These are phyloP conservation scores for Zarea fungicola DNA, from an alignment of 2,329 filamentous ascomycete genomes.

Conservation along the genomic window DNA sequence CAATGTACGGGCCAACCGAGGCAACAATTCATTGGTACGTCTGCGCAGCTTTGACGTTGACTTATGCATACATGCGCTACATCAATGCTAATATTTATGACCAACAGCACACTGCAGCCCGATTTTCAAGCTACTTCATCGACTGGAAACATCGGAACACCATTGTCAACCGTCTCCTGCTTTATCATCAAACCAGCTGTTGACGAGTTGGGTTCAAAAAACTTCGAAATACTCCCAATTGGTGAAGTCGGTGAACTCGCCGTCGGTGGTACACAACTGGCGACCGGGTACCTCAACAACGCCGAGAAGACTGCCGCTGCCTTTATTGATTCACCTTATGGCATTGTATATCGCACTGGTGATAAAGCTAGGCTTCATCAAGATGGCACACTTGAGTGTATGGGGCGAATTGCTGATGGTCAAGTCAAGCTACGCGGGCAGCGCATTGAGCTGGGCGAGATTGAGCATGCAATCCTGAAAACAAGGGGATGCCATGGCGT, in stretches of 20 bases:
- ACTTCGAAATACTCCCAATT: slow-evolving; percentile 51
- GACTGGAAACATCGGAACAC: slow-evolving; percentile 67
- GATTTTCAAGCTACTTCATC: slow-evolving; percentile 51
- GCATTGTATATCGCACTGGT: slow-evolving; percentile 74
- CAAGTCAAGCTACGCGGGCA: slow-evolving; percentile 87
- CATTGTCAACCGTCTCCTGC: slow-evolving; percentile 74
- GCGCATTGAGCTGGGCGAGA: slow-evolving; percentile 72
- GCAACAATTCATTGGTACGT: slow-evolving; percentile 76
- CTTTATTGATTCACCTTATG: slow-evolving; percentile 65
- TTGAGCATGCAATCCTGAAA: slow-evolving; percentile 64
- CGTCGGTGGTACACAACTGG: slow-evolving; percentile 74
- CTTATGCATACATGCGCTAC: neutral
- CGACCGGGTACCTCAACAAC: slow-evolving; percentile 75
- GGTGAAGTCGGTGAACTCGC: slow-evolving; percentile 75
- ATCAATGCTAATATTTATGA: slow-evolving; percentile 11
- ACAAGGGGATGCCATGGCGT: slow-evolving; percentile 58
- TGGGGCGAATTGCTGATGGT: slow-evolving; percentile 72
- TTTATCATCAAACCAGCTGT: slow-evolving; percentile 56
- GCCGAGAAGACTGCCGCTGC: slow-evolving; percentile 65
- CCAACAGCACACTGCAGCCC: slow-evolving; percentile 63
- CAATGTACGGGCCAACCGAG: slow-evolving; percentile 93
- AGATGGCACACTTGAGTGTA: slow-evolving; percentile 71
- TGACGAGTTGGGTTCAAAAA: slow-evolving; percentile 21
- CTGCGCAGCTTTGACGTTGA: neutral
- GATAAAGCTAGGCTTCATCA: slow-evolving; percentile 68